phyloP scores from a whole-genome alignment of 1,284 basidiomycete species.

The Cystobasidium slooffiae region DNA sequence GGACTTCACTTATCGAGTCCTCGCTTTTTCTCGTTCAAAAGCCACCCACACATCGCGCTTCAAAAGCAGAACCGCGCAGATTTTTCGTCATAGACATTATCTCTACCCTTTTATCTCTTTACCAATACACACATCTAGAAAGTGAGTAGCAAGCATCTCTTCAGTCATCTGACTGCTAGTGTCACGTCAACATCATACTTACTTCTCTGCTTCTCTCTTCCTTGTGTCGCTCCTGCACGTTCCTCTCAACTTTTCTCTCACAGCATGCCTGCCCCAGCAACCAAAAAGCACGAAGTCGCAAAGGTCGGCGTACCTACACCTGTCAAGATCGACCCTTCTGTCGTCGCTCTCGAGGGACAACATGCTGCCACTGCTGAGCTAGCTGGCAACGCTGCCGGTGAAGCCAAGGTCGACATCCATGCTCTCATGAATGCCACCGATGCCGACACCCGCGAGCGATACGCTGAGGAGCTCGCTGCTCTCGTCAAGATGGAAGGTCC shows the following conservation, averaged over 20 bases:
- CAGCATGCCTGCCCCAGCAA: slow-evolving; percentile 44
- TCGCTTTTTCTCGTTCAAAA: background rate
- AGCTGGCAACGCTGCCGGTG: slow-evolving; percentile 55
- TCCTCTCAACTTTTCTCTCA: too few species aligned
- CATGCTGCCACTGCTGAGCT: slow-evolving; percentile 55
- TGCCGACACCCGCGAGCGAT: slow-evolving; percentile 54
- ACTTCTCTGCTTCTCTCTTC: background rate
- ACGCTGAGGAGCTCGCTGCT: slow-evolving; percentile 59
- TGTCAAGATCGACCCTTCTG: slow-evolving; percentile 42
- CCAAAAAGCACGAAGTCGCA: slow-evolving; percentile 35
- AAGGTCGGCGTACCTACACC: slow-evolving; percentile 46
- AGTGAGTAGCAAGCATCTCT: slow-evolving; percentile 10
- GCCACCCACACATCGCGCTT: slow-evolving; percentile 8
- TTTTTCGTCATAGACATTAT: slow-evolving; percentile 8
- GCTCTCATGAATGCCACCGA: slow-evolving; percentile 57
- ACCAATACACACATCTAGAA: slow-evolving; percentile 14
- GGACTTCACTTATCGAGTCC: background rate
- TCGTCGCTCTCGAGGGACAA: slow-evolving; percentile 48
- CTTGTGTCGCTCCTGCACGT: background rate
- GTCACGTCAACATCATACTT: background rate
- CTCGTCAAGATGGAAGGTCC: slow-evolving; percentile 70
- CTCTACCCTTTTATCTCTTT: slow-evolving; percentile 2
- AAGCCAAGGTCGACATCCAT: slow-evolving; percentile 57
- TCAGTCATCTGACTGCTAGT: background rate
- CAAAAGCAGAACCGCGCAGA: slow-evolving; percentile 17